Conservation (phyloP, 2,329 filamentous ascomycete species). For the Arachnopeziza araneosa region DNA sequence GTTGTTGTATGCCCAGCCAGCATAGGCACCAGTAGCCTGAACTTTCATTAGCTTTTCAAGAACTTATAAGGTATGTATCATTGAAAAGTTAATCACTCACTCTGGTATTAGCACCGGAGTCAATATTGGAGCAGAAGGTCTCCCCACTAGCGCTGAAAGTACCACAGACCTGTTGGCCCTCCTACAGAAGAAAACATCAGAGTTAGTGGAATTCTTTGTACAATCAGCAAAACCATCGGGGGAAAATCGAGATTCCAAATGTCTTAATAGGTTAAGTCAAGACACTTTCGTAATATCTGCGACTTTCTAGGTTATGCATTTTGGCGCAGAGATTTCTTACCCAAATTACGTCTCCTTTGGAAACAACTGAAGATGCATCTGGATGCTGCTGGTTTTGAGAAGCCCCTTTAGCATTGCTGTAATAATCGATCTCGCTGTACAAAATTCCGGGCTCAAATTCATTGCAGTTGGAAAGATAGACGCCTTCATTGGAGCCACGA, state of each 20-base stretch:
- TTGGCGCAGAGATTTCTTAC: too few relatives aligned
- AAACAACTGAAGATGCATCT: not conserved
- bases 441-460: conserved; percentile 1
- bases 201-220: too few relatives aligned
- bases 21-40: not conserved
- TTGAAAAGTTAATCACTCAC: not conserved
- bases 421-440: not conserved
- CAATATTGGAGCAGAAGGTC: conserved; percentile 1
- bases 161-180: not conserved
- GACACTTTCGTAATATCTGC: too few relatives aligned
- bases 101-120: not conserved
- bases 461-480: conserved; percentile 1
- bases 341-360: not conserved
- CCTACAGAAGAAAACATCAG: not conserved
- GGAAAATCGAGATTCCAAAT: too few relatives aligned
- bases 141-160: not conserved
- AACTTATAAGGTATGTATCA: not conserved
- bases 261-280: too few relatives aligned
- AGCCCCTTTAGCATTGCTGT: not conserved
- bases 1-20: not conserved
- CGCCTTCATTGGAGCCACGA: not conserved
- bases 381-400: not conserved
- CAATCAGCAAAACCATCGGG: too few relatives aligned
- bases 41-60: not conserved
- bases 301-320: too few relatives aligned